Evolutionary conservation across 352 stramenopile species (phyloP), one percentile per base, ranked within the genome.

Genomic region (Pythium periplocum): DNA sequence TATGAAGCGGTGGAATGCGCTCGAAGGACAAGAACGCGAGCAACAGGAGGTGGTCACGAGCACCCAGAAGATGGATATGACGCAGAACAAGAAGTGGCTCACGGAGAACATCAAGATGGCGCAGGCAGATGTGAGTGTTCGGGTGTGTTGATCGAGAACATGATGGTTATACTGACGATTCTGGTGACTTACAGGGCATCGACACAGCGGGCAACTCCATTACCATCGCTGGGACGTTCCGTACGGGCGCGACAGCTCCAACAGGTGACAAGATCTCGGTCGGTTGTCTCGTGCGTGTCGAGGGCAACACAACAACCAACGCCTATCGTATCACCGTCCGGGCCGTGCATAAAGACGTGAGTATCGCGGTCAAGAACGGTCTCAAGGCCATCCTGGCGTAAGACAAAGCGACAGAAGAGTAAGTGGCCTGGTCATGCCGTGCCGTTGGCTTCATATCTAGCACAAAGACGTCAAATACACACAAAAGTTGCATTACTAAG

Each of bases 191-290:
- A 30, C 37, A 81, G 59, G 73, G 75, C 3, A 48, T 84, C 48
- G 76, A 88, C 31, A 73, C 60, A 4, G 90, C 78, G 12, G 85
- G 88, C n/a, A 93, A 75, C 57, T 94, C 86, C 55, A 66, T 98
- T n/a, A 97, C 89, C 2, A 80, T 90, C 10, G 87, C 87, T 11
- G 87, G 78, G 32, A 97, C 89, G 10, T 98, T 97, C 55, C 81
- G 90, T 57, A 98, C 92, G 30, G 93, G 86, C 38, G 80, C 93
- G 1, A 78, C 88, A 51, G 82, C 86, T 42, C 72, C 78, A 26
- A 96, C 83, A 51, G 93, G 93, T 5, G 95, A 97, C 53, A 97
- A 97, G 62, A 83, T 98, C 43, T 96, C 94, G 48, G 89, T 98
- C 49, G 94, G 94, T 12, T 96, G 87, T 63, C 73, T 98, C 38